Base-by-base conservation (phyloP, 148 eudicot genomes). In the Arctostaphylos glauca region DNA sequence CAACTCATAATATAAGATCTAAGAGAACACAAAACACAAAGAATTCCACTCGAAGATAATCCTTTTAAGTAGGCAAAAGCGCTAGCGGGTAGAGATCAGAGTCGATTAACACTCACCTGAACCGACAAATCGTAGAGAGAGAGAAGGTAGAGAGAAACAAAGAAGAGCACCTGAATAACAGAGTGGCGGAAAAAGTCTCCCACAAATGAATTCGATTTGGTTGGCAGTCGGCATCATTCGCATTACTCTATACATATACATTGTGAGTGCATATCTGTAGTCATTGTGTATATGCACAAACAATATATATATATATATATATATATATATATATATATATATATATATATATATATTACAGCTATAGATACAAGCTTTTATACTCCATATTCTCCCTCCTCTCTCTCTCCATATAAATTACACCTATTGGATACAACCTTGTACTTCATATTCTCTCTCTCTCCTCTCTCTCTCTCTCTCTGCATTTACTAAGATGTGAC, bases 191-290 rank as follows among this genome's bases (percentile, higher is more conserved):
- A 48, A 88, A 89, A 87, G 88, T 86, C 83, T 80, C 83, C 70
- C 58, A 21, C 75, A 6, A 64, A 81, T 81, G 79, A 85, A 87
- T 84, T 80, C 64, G 72, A 72, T 81, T 84, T 82, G 91, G 89
- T 87, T 89, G 91, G 89, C 88, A 86, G 91, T 89, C 91, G 88
- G 89, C 83, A 70, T 88, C 90, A 83, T 15, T 38, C 21, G 58
- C 64, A 31, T 50, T 23, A 21, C 10, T 15, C n/a, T 31, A 67
- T 50, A 18, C 5, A 14, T 49, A 67, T 67, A 31, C 19, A 60
- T 64, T 18, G n/a, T 66, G 16, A 3, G 71, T 15, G 71, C 71
- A 66, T 66, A 64, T 64, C 70, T 64, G 70, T 64, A 31, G 41
- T 14, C 70, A 64, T 64, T 64, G 70, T 25, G 23, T 64, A 23